Base-by-base conservation (phyloP, 1,284 basidiomycete genomes). In the Filobasidium uniguttulatum region DNA sequence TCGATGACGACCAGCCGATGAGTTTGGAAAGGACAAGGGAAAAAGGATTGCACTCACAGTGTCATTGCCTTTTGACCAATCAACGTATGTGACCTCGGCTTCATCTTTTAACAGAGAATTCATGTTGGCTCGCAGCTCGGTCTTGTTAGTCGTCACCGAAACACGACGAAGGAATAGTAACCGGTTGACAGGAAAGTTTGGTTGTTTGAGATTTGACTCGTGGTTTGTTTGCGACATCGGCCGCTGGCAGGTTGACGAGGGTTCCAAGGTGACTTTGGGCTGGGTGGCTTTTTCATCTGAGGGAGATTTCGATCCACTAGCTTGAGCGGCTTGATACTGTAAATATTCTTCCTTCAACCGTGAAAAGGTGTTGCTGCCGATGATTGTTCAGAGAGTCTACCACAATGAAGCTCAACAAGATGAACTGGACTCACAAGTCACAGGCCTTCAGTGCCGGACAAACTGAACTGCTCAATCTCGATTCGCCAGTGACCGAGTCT, bases 31-130 rank as follows among this genome's bases (percentile, higher is more conserved):
- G n/a, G n/a, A n/a, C n/a, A n/a, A n/a, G n/a, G n/a, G n/a, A n/a
- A 8, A 38, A 44, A 23, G 10, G 2, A 14, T 26, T 15, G 15
- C 22, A 28, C 54, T 23, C 33, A 55, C 54, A 14, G 50, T 49
- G n/a, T 49, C 48, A n/a, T 49, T 43, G 2, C 54, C 54, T 38
- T 55, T 55, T n/a, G 52, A 38, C 54, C 54, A 55, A 22, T 55
- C 54, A 7, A 53, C 54, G 37, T 55, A 55, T 36, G 52, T 51
- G 23, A 55, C 54, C 14, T 46, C 45, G 17, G 35, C 50, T 5
- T 26, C 36, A 7, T 53, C 48, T 19, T 36, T 37, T 20, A 31
- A 33, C 3, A 50, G 31, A 26, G 15, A 17, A 14, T 48, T 46
- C 41, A 55, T 43, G 10, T 45, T 40, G 5, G 47, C 47, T 26